These are phyloP conservation scores for Austropuccinia psidii DNA, from an alignment of 1,284 basidiomycete genomes.

Conservation along the genomic window DNA sequence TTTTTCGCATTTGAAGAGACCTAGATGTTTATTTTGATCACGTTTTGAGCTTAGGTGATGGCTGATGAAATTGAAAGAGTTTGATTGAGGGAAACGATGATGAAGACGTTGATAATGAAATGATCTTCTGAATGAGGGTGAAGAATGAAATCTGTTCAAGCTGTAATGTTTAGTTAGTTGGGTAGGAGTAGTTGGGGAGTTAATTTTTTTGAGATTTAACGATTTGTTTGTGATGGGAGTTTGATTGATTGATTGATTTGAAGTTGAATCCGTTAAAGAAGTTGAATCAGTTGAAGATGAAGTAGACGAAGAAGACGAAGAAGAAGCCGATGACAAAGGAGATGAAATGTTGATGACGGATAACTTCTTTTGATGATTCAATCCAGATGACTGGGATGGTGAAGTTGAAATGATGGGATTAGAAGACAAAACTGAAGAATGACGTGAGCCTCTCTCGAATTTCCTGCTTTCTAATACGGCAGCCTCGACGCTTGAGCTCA, in stretches of 20 bases:
- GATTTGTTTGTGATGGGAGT: background rate
- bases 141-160: background rate
- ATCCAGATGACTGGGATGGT: background rate
- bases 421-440: background rate
- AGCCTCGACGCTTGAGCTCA: constrained; percentile 25
- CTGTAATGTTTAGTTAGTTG: no score
- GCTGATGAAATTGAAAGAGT: background rate
- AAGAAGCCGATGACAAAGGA: constrained; percentile 23
- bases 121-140: constrained; percentile 3
- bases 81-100: constrained; percentile 1
- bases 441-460: constrained; percentile 22
- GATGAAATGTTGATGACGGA: no score
- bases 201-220: no score
- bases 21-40: background rate
- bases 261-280: background rate
- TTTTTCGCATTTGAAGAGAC: constrained; percentile 30
- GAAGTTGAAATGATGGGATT: background rate
- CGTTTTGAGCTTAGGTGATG: background rate
- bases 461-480: constrained; percentile 19
- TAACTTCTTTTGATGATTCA: no score
- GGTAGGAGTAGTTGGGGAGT: background rate
- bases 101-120: background rate
- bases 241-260: background rate
- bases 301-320: constrained; percentile 1
- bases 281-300: background rate